A percentile compares a stretch with the other conserved stretches of the same genome.
These are phyloP conservation scores for Dryadomyces quercus-mongolicae DNA, from an alignment of 2,329 filamentous ascomycete species.

Conservation along the genomic window DNA sequence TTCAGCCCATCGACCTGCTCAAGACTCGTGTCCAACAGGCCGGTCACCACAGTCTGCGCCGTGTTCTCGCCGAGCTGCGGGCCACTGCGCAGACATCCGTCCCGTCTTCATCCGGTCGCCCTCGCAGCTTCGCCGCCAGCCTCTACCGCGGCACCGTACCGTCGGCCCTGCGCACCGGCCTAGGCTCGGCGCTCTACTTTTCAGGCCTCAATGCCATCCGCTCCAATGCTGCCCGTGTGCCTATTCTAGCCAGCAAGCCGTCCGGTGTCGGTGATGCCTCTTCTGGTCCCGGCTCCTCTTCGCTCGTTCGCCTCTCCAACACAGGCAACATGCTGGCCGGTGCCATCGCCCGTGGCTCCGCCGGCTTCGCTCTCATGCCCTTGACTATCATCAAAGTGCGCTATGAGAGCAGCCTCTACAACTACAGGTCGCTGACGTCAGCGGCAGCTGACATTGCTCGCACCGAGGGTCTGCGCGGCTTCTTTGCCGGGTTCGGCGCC, in stretches of 20 bases:
- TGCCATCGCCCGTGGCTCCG: conserved; percentile 69
- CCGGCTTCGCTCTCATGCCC: conserved; percentile 88
- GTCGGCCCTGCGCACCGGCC: conserved; percentile 83
- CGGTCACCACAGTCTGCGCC: conserved; percentile 53
- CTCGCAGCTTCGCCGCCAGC: conserved; percentile 30
- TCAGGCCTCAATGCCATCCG: conserved; percentile 74
- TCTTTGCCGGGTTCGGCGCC: conserved; percentile 89
- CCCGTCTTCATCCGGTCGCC: conserved; percentile 1
- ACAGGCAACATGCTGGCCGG: conserved; percentile 77
- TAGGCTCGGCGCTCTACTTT: conserved; percentile 91
- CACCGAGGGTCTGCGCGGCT: conserved; percentile 64
- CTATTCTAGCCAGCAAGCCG: conserved; percentile 18
- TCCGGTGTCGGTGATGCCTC: conserved; percentile 1
- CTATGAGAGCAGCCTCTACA: conserved; percentile 80
- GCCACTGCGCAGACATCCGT: not conserved
- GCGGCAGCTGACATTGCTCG: conserved; percentile 65
- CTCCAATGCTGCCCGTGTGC: conserved; percentile 44
- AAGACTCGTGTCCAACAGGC: conserved; percentile 95
- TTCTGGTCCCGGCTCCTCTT: conserved; percentile 16
- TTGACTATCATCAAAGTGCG: conserved; percentile 94
- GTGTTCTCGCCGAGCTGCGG: conserved; percentile 59
- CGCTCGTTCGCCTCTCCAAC: conserved; percentile 71
- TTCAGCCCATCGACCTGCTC: conserved; percentile 90
- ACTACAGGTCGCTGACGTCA: conserved; percentile 62
- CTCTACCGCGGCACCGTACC: conserved; percentile 92